These are phyloP conservation scores for Pichia sp. DNA, from an alignment of 1,139 yeast genomes.

Conservation along the genomic window DNA sequence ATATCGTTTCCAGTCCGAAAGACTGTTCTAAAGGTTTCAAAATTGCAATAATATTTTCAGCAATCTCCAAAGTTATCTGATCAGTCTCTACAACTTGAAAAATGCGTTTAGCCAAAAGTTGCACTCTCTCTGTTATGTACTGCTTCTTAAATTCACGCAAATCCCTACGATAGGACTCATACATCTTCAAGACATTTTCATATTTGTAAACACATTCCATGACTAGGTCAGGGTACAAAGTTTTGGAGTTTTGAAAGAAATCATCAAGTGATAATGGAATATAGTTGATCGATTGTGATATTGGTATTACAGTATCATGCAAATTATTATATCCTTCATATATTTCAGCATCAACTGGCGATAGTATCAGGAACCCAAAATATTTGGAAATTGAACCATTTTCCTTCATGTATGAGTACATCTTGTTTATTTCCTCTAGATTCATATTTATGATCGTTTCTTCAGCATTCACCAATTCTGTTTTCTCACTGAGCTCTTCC, in stretches of 20 bases:
- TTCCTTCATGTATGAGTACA: constrained; percentile 25
- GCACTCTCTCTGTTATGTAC: constrained; percentile 39
- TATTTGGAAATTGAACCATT: constrained; percentile 22
- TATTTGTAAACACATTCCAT: constrained; percentile 33
- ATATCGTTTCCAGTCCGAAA: constrained; percentile 3
- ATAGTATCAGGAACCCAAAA: constrained; percentile 6
- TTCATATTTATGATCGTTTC: neutral
- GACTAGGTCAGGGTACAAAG: constrained; percentile 29
- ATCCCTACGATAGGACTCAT: constrained; percentile 34
- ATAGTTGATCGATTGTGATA: constrained; percentile 51
- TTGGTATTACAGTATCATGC: constrained; percentile 35
- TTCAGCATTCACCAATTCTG: constrained; percentile 25
- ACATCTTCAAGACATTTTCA: constrained; percentile 32
- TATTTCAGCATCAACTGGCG: constrained; percentile 19
- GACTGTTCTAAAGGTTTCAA: constrained; percentile 6
- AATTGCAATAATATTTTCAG: constrained; percentile 23
- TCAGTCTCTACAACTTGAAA: constrained; percentile 14
- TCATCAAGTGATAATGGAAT: constrained; percentile 48
- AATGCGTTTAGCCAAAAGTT: neutral
- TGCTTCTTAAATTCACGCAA: constrained; percentile 35
- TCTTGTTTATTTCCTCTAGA: constrained; percentile 20
- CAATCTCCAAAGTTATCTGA: constrained; percentile 33
- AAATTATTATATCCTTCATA: constrained; percentile 29
- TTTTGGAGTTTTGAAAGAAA: constrained; percentile 29
- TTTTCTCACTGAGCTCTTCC: constrained; percentile 30